Conservation (phyloP, 306 rosid species). For the Bauhinia variegata region DNA sequence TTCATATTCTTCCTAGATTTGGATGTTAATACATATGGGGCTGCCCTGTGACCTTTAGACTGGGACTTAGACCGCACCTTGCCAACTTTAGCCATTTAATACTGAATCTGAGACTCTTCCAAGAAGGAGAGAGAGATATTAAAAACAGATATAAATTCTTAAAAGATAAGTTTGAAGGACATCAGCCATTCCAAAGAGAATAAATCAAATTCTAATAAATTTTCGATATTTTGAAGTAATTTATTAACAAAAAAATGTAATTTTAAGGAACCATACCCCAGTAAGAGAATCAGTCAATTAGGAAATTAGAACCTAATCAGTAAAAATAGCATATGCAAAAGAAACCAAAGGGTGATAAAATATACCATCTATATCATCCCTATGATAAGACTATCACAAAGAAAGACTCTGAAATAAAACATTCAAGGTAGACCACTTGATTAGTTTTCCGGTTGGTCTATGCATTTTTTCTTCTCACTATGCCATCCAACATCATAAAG, state of each 20-base stretch:
- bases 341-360: neutral
- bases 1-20: slow-evolving; percentile 49
- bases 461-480: neutral
- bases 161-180: slow-evolving; percentile 7
- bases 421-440: neutral
- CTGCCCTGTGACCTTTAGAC: slow-evolving; percentile 39
- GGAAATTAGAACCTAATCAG: neutral
- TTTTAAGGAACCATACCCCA: slow-evolving; percentile 8
- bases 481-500: neutral
- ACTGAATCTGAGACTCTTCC: no score
- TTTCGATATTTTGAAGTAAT: neutral
- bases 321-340: slow-evolving; percentile 8
- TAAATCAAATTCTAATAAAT: slow-evolving; percentile 7
- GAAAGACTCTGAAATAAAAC: neutral
- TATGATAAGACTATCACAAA: neutral
- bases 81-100: slow-evolving; percentile 44
- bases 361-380: slow-evolving; percentile 4
- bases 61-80: slow-evolving; percentile 46
- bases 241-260: slow-evolving; percentile 4
- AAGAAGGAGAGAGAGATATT: neutral
- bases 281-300: neutral
- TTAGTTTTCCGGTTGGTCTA: neutral
- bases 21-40: slow-evolving; percentile 46
- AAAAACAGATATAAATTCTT: slow-evolving; percentile 8
- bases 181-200: slow-evolving; percentile 5